A percentile compares a stretch with the other conserved stretches of the same genome.
Evolutionary conservation across 176 grass and related monocot genomes (phyloP).

Genomic region (Cymbopogon citratus): DNA sequence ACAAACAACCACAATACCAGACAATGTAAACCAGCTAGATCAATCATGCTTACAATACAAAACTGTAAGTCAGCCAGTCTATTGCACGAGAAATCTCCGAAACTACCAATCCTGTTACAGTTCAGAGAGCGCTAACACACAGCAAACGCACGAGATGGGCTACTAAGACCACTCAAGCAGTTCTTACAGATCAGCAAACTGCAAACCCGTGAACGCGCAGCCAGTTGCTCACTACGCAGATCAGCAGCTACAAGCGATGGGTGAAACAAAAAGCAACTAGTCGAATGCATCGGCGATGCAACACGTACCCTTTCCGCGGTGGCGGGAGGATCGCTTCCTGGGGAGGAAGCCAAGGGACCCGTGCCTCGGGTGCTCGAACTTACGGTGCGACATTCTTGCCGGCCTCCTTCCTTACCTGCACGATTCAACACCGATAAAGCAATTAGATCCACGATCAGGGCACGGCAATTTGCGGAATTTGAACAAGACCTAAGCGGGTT

Average conservation of each 20-base stretch:
- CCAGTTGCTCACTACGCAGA: neutral
- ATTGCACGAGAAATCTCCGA: no score
- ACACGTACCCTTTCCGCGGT: constrained; percentile 84
- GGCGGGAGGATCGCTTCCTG: constrained; percentile 78
- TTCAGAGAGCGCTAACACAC: neutral
- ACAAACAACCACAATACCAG: neutral
- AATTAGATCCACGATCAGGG: neutral
- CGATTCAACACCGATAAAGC: neutral
- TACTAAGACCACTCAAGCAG: neutral
- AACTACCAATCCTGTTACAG: neutral
- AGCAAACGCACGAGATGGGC: neutral
- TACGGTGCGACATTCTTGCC: constrained; percentile 81
- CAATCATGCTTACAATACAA: neutral
- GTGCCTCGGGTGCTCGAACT: constrained; percentile 99
- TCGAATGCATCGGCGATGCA: neutral
- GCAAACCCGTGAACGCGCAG: neutral
- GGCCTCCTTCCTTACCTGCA: constrained; percentile 46
- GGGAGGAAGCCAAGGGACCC: constrained; percentile 95
- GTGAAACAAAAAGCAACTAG: neutral
- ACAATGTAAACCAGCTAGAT: neutral
- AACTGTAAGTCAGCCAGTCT: neutral
- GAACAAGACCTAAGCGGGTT: neutral
- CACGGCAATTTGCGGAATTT: neutral
- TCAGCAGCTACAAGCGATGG: neutral
- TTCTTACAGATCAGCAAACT: neutral